phyloP scores from a whole-genome alignment of 371 early-diverging fungal genomes.

The Blyttiomyces sp. region DNA sequence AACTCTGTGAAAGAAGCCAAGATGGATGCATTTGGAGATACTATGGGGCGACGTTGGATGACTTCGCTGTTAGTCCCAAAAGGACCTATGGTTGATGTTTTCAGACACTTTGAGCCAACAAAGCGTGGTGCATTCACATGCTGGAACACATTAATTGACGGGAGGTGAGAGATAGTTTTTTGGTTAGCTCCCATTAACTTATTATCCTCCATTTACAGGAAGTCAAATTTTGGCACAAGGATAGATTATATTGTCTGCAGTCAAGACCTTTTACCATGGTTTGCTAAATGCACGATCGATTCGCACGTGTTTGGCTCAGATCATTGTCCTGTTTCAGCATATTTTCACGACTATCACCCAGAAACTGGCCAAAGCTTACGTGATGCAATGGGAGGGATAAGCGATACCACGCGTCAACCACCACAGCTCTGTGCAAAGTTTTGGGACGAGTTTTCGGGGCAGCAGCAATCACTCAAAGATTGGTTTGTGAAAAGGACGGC shows the following conservation, averaged over 20 bases:
- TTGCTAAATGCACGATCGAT: conserved; percentile 58
- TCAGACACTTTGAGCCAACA: conserved; percentile 41
- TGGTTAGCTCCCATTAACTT: conserved; percentile 5
- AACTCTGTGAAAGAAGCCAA: conserved; percentile 40
- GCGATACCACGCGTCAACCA: conserved; percentile 1
- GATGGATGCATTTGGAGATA: conserved; percentile 60
- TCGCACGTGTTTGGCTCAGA: conserved; percentile 77
- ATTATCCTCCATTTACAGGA: conserved; percentile 4
- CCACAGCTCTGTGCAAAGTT: conserved; percentile 58
- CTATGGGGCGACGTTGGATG: conserved; percentile 70
- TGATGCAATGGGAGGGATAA: conserved; percentile 11
- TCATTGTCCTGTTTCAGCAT: conserved; percentile 79
- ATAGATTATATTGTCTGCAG: conserved; percentile 81
- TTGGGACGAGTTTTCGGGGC: conserved; percentile 62
- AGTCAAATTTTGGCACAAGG: conserved; percentile 53
- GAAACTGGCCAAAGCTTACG: conserved; percentile 9
- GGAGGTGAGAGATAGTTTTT: conserved; percentile 41
- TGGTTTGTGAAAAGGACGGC: conserved; percentile 37
- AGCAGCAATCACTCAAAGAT: conserved; percentile 49
- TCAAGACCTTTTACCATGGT: conserved; percentile 50
- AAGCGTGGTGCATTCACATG: conserved; percentile 46
- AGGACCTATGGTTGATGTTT: conserved; percentile 41
- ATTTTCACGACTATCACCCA: conserved; percentile 45
- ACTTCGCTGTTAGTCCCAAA: conserved; percentile 29
- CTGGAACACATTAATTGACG: conserved; percentile 79